Conservation (phyloP, 2,329 filamentous ascomycete genomes). For the Zymoseptoria brevis region DNA sequence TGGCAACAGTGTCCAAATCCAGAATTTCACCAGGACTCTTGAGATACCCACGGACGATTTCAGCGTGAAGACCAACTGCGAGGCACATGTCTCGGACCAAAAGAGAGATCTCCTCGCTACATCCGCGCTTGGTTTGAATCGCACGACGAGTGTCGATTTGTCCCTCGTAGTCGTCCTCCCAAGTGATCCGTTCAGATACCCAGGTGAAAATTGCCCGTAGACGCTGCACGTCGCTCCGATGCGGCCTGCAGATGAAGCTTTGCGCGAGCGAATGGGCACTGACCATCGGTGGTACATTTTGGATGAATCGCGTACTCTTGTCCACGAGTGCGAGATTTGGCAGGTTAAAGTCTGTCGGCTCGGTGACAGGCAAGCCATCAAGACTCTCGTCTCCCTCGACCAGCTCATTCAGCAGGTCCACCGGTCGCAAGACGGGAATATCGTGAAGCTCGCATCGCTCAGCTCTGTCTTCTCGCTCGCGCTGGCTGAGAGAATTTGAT, state of each 20-base stretch:
- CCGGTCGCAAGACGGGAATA: slow-evolving; percentile 75
- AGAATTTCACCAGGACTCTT: slow-evolving; percentile 79
- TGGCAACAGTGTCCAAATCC: slow-evolving; percentile 74
- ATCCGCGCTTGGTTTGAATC: slow-evolving; percentile 74
- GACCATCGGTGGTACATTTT: slow-evolving; percentile 68
- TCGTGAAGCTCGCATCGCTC: slow-evolving; percentile 95
- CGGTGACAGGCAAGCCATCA: slow-evolving; percentile 72
- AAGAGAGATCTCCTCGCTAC: slow-evolving; percentile 79
- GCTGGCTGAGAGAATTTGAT: slow-evolving; percentile 84
- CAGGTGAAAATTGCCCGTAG: slow-evolving; percentile 93
- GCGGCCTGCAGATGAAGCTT: slow-evolving; percentile 86
- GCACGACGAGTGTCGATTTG: slow-evolving; percentile 74
- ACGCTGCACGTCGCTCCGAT: slow-evolving; percentile 86
- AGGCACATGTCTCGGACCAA: slow-evolving; percentile 89
- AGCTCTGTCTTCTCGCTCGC: slow-evolving; percentile 73
- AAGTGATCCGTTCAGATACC: slow-evolving; percentile 88
- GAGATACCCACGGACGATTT: slow-evolving; percentile 81
- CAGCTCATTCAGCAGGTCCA: slow-evolving; percentile 78
- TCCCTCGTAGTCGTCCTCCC: slow-evolving; percentile 93
- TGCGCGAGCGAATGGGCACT: slow-evolving; percentile 78
- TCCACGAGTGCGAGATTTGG: slow-evolving; percentile 73
- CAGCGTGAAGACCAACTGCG: slow-evolving; percentile 78
- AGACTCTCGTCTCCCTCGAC: slow-evolving; percentile 85
- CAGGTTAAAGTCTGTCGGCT: slow-evolving; percentile 71
- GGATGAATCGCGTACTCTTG: slow-evolving; percentile 86